Evolutionary conservation across 139 green algal species (phyloP).

Genomic region (Chlamydomonas eustigma): DNA sequence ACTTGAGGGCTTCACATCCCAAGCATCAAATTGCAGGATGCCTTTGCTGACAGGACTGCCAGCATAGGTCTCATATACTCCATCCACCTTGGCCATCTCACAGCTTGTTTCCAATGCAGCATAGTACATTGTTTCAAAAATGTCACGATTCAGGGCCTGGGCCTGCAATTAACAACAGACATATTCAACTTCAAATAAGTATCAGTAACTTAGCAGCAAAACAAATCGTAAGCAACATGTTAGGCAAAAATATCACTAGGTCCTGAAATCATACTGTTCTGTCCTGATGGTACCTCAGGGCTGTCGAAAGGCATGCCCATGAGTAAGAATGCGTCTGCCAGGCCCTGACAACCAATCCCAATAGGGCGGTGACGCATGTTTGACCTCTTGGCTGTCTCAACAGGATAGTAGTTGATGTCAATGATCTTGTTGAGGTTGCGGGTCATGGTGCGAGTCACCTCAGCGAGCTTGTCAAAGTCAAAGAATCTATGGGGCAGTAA

Average conservation of each 20-base stretch:
- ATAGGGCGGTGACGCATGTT: conserved; percentile 98
- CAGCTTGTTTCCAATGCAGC: conserved; percentile 76
- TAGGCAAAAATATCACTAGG: too few species aligned
- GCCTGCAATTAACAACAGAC: too few species aligned
- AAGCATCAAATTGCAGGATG: conserved; percentile 89
- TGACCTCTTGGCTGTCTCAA: conserved; percentile 63
- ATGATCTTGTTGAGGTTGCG: conserved; percentile 99
- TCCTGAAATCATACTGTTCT: neutral
- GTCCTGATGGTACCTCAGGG: conserved; percentile 44
- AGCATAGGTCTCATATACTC: conserved; percentile 86
- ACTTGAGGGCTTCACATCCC: conserved; percentile 67
- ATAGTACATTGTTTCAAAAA: conserved; percentile 98
- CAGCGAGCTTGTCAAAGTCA: conserved; percentile 80
- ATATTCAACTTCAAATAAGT: too few species aligned
- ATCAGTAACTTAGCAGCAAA: too few species aligned
- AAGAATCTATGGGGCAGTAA: conserved; percentile 64
- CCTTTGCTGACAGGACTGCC: conserved; percentile 78
- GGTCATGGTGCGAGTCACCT: conserved; percentile 64
- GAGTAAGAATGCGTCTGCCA: conserved; percentile 98
- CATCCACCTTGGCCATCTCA: conserved; percentile 73
- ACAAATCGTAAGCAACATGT: too few species aligned
- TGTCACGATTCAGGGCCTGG: conserved; percentile 80
- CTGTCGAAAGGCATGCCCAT: conserved; percentile 97
- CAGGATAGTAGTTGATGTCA: conserved; percentile 98
- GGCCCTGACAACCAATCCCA: conserved; percentile 92